Evolutionary conservation across 2,329 filamentous ascomycete species (phyloP).

Genomic region (Leptographium lundbergii): DNA sequence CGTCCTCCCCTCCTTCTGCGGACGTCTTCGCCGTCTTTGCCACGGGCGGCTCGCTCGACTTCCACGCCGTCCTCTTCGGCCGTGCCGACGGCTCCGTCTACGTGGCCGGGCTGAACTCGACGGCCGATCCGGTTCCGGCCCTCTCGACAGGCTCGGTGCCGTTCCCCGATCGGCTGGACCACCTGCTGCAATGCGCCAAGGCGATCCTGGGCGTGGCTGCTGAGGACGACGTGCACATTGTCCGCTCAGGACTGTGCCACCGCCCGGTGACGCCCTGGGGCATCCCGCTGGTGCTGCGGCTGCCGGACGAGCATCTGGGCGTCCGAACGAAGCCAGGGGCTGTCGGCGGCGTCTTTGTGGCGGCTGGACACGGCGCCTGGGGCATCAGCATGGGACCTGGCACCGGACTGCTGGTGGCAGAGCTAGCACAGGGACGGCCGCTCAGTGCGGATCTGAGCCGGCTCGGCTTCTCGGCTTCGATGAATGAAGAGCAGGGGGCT

Average conservation of each 20-base stretch:
- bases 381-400: conserved; percentile 51
- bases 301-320: conserved; percentile 40
- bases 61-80: conserved; percentile 60
- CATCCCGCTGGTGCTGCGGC: conserved; percentile 46
- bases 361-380: too few species aligned
- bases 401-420: too few species aligned
- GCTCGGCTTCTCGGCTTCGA: conserved; percentile 29
- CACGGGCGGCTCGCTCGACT: conserved; percentile 36
- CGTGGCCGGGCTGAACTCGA: conserved; percentile 58
- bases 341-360: too few species aligned
- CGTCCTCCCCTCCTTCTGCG: conserved; percentile 37
- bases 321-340: conserved; percentile 26
- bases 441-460: conserved; percentile 46
- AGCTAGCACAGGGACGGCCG: conserved; percentile 49
- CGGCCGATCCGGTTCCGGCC: conserved; percentile 45
- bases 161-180: conserved; percentile 31
- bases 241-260: conserved; percentile 57
- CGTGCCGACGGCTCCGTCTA: conserved; percentile 57
- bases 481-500: not conserved
- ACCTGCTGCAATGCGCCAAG: conserved; percentile 34
- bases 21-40: conserved; percentile 54
- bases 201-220: conserved; percentile 30
- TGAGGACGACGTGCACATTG: conserved; percentile 42
- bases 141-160: conserved; percentile 36
- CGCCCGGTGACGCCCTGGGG: conserved; percentile 55